Evolutionary conservation across 257 asterid genomes (phyloP), one percentile per base, ranked within the genome.

Genomic region (Nicotiana tabacum): DNA sequence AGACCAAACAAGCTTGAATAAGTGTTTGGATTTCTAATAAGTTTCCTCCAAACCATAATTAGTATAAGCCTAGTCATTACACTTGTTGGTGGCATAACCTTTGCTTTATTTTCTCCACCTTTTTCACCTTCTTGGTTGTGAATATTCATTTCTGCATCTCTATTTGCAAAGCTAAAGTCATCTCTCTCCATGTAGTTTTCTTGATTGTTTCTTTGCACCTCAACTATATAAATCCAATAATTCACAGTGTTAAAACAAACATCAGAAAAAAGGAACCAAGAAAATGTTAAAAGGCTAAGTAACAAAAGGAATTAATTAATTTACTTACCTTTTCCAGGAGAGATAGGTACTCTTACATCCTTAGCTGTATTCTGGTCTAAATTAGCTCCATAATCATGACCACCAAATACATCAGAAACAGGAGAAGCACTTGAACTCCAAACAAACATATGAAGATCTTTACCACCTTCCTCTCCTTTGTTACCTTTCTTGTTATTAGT

Each of bases 11-110:
- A 86, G 89, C 98, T 96, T 21, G 99, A 96, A 16, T 96, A 96
- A 83, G 98, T 96, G 91, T 96, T 96, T 83, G 99, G 99, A 29
- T 96, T 94, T 82, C 99, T 93, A 55, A 96, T 96, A 70, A 96
- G 95, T 83, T 96, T 96, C 53, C 98, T 94, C 99, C 99, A 94
- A 35, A 96, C 99, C 99, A 96, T 96, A 69, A 96, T 93, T 88
- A 96, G 83, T 16, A 96, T 96, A 3, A 96, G 93, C 92, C 98
- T 93, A 43, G 99, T 96, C 99, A 96, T 94, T 51, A 96, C 99
- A 83, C 97, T 94, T 29, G 98, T 85, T 21, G 99, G 99, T 76
- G 99, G 98, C 98, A 93, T 93, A 74, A 88, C 89, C 81, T 89
- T 90, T 35, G 70, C 87, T 82, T 89, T 88, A 82, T 85, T 89